Base-by-base conservation (phyloP, 225 moss, liverwort and hornwort species). In the Pleurozium schreberi region DNA sequence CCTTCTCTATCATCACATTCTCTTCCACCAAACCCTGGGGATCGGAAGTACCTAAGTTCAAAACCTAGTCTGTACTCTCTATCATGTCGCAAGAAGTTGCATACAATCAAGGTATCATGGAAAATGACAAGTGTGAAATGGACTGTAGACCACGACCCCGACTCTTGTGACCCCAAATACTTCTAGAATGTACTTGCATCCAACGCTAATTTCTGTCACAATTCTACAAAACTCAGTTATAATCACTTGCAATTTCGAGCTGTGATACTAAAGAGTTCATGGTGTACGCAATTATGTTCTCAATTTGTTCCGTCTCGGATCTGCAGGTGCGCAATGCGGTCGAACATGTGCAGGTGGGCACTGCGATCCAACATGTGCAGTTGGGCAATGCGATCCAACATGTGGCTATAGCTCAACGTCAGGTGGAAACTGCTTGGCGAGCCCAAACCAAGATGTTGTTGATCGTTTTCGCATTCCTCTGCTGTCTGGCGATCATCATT, bases 381-480 rank as follows among this genome's bases (percentile, higher is more conserved):
- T 60, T 36, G 62, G 11, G 60, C 11, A 60, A 60, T 11, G 3
- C 25, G 59, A 93, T 96, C 53, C 92, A 93, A 49, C 92, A n/a
- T n/a, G n/a, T n/a, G n/a, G n/a, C n/a, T n/a, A n/a, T n/a, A n/a
- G 60, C 53, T 60, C 91, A 91, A 75, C 88, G 91, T 53, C 92
- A 92, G 79, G 91, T 87, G n/a, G 94, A 94, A 60, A 95, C 93
- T 89, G 90, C 91, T 23, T 86, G 92, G 81, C 96, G 91, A 88
- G 82, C 88, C 87, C 88, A 90, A 80, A 94, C 85, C 49, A 92
- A 92, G 80, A 94, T 89, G 85, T 96, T 91, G 90, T 88, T 94
- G 82, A 91, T 93, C 85, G 87, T 94, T 86, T 94, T 90, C 43
- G 63, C 91, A 18, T 38, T 94, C 81, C 28, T 93, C 33, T 33